Base-by-base conservation (phyloP, 2,329 filamentous ascomycete genomes). In the Graphilbum sp. region DNA sequence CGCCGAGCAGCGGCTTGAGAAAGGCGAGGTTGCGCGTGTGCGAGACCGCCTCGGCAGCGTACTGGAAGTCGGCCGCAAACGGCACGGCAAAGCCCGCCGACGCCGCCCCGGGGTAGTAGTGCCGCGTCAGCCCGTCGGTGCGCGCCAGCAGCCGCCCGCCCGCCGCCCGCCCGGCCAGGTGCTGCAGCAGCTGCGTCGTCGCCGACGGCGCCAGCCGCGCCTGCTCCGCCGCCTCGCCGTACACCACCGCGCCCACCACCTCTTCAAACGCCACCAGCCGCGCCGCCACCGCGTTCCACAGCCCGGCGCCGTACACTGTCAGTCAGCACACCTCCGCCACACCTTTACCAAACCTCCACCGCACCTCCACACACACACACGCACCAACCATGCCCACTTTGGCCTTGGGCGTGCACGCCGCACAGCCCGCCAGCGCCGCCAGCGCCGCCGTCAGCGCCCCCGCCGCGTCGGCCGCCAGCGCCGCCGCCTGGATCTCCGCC, bases 11-110 rank as follows among this genome's bases (percentile, higher is more conserved):
- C 5, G 65, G 64, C 49, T 83, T 84, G 8, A 86, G 49, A 45
- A 82, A 81, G 0, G 63, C 57, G 3, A 84, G 55, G 38, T 63
- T 75, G 2, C 80, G 66, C 0, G 78, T 80, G 50, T 86, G 79
- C 0, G 75, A 65, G 0, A 83, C 59, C 0, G 67, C 62, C 24
- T 75, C 77, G 0, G 66, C 36, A 11, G 13, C 41, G 31, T 43
- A 43, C 17, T 43, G 21, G 30, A 45, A 41, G n/a, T 35, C 36
- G 3, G 5, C 24, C 17, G 34, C 12, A 15, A 43, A 41, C 4
- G 42, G 42, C 21, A 27, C 29, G 3, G 42, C 36, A n/a, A 43
- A 43, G 5, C 9, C 25, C 16, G 21, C 32, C 20, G 42, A 39
- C 31, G 30, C 32, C 3, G 18, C 34, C 12, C 4, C n/a, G 5